phyloP scores from a whole-genome alignment of 2,329 filamentous ascomycete genomes.

The Phaeosphaeria sp. region DNA sequence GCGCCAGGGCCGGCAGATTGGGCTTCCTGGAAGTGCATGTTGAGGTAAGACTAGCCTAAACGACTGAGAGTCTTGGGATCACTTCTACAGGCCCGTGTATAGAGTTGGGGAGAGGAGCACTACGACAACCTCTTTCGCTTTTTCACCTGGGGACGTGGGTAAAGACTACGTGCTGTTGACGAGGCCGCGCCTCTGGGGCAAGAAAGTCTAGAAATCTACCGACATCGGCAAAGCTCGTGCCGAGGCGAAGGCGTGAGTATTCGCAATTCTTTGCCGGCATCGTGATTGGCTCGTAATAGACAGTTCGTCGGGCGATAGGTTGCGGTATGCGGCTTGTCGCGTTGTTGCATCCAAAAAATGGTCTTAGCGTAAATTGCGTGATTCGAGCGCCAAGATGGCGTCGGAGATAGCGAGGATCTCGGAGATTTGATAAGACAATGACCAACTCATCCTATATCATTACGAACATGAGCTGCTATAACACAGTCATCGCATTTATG shows the following conservation, averaged over 20 bases:
- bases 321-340: constrained; percentile 32
- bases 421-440: constrained; percentile 27
- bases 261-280: constrained; percentile 18
- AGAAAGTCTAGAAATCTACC: constrained; percentile 25
- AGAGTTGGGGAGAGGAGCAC: background rate
- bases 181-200: constrained; percentile 18
- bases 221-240: constrained; percentile 38
- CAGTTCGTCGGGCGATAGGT: constrained; percentile 34
- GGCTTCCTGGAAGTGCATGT: constrained; percentile 48
- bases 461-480: no score
- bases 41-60: constrained; percentile 22
- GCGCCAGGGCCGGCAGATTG: constrained; percentile 47
- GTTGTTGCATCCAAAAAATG: constrained; percentile 34
- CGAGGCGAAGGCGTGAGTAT: constrained; percentile 29
- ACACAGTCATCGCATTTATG: no score
- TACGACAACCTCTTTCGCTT: constrained; percentile 2
- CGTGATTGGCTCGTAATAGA: constrained; percentile 38
- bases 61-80: constrained; percentile 6
- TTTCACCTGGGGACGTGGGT: constrained; percentile 11
- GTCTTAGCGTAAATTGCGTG: constrained; percentile 39
- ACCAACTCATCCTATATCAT: no score
- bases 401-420: constrained; percentile 5
- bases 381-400: constrained; percentile 18
- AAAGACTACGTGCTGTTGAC: constrained; percentile 7
- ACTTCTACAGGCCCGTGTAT: background rate